phyloP scores from a whole-genome alignment of 1,284 basidiomycete species.

The Exobasidium rhododendri region DNA sequence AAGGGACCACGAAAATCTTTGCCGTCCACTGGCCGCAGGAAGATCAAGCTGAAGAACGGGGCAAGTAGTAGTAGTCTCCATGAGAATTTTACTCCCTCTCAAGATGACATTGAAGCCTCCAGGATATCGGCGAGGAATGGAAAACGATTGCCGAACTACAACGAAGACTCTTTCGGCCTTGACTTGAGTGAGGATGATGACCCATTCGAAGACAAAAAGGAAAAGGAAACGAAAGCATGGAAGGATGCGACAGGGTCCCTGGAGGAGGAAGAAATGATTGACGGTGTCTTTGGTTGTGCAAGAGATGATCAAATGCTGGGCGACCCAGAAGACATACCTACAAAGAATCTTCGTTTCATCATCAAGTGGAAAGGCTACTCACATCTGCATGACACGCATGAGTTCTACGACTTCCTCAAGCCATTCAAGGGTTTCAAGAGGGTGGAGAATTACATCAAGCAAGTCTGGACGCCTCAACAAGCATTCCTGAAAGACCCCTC shows the following conservation, averaged over 20 bases:
- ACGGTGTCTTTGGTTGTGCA: conserved; percentile 57
- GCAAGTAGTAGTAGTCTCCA: conserved; percentile 10
- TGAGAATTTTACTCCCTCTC: conserved; percentile 10
- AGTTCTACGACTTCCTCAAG: conserved; percentile 84
- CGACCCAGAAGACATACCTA: conserved; percentile 55
- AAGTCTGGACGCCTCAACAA: conserved; percentile 67
- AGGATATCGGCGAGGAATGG: conserved; percentile 45
- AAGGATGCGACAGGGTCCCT: not conserved
- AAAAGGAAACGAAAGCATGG: conserved; percentile 17
- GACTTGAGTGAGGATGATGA: conserved; percentile 49
- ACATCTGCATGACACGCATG: conserved; percentile 78
- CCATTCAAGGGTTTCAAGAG: conserved; percentile 90
- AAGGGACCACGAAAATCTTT: conserved; percentile 63
- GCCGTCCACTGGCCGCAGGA: not conserved
- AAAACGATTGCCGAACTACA: conserved; percentile 51
- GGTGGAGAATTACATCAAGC: conserved; percentile 98
- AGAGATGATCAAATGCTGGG: conserved; percentile 44
- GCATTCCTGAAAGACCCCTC: conserved; percentile 67
- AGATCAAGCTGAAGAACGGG: conserved; percentile 62
- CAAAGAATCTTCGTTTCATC: conserved; percentile 56
- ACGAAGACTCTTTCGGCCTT: conserved; percentile 47
- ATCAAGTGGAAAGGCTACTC: conserved; percentile 58
- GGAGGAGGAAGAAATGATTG: conserved; percentile 53
- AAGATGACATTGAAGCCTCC: conserved; percentile 28
- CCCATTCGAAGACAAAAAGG: conserved; percentile 48